Base-by-base conservation (phyloP, 208 protist genomes). In the Leptomonas seymouri region DNA sequence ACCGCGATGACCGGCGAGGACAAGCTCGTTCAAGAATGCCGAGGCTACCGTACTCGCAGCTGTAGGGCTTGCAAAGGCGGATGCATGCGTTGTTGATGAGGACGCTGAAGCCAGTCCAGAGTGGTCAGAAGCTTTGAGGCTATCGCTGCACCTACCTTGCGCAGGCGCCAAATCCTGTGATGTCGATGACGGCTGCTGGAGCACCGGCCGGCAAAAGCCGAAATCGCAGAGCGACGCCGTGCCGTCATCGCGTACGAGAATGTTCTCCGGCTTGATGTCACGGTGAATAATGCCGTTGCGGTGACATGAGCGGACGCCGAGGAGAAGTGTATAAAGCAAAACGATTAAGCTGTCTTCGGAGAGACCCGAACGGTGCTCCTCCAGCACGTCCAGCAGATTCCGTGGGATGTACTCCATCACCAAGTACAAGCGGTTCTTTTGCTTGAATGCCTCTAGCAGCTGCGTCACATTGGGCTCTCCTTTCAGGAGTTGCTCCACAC, bases 321-420 rank as follows among this genome's bases (percentile, higher is more conserved):
- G 67, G 0, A 98, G 83, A 31, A 98, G 79, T 25, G 97, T 98
- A 67, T 83, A 98, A 12, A 98, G 78, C 53, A 93, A 85, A 1
- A 84, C 39, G 27, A 78, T 83, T 25, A 97, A 46, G n/a, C 66
- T 45, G 0, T 88, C 70, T 23, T 83, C 44, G 1, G 39, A 42
- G 1, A 98, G 59, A 0, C 95, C 95, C 15, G 72, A 11, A 0
- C 74, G 79, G 18, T 85, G 49, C 30, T 64, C 61, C 41, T 95
- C 92, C 31, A 98, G 78, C 3, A 95, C 69, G 60, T 98, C 93
- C 2, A 98, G 73, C 28, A 99, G 76, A 58, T 93, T 98, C 8
- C 71, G 46, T 21, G 84, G 84, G 30, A 97, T 76, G 75, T 96
- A 98, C 69, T 99, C 97, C 85, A 99, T 98, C 7, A 98, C 97